phyloP scores from a whole-genome alignment of 257 asterid species.

The Ocimum tenuiflorum region DNA sequence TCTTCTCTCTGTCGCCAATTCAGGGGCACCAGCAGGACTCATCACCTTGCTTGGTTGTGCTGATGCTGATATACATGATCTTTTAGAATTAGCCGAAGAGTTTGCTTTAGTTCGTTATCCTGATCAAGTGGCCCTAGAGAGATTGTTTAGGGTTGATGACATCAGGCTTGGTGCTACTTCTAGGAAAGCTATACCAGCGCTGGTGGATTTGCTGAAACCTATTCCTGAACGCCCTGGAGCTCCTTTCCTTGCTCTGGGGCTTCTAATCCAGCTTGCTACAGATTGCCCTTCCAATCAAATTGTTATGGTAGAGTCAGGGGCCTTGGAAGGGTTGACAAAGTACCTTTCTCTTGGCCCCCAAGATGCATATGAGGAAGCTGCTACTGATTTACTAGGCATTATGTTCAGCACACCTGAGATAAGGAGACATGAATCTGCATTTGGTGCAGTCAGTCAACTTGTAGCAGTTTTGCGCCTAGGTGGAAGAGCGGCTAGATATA shows the following conservation, averaged over 20 bases:
- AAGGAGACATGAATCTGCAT: conserved; percentile 92
- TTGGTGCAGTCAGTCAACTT: conserved; percentile 92
- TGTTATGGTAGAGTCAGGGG: conserved; percentile 95
- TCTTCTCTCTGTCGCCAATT: conserved; percentile 93
- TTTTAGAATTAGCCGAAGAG: conserved; percentile 75
- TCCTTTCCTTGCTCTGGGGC: conserved; percentile 84
- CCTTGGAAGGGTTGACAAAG: conserved; percentile 86
- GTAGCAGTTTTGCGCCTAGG: conserved; percentile 95
- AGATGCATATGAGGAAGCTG: conserved; percentile 97
- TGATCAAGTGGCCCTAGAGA: conserved; percentile 90
- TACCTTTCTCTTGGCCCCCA: conserved; percentile 93
- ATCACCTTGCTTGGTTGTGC: conserved; percentile 90
- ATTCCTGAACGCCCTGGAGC: conserved; percentile 99
- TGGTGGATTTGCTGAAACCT: conserved; percentile 93
- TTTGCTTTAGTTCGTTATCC: conserved; percentile 76
- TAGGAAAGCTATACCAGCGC: conserved; percentile 91
- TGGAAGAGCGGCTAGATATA: conserved; percentile 91
- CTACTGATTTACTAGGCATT: conserved; percentile 91
- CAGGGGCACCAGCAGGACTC: conserved; percentile 91
- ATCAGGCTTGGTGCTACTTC: conserved; percentile 95
- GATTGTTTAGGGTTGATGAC: conserved; percentile 94
- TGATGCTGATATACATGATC: conserved; percentile 69
- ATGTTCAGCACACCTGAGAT: conserved; percentile 92
- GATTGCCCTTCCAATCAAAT: conserved; percentile 83
- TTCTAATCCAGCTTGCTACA: conserved; percentile 78